Conservation (phyloP, 2,329 filamentous ascomycete species). For the Hypomyces perniciosus region DNA sequence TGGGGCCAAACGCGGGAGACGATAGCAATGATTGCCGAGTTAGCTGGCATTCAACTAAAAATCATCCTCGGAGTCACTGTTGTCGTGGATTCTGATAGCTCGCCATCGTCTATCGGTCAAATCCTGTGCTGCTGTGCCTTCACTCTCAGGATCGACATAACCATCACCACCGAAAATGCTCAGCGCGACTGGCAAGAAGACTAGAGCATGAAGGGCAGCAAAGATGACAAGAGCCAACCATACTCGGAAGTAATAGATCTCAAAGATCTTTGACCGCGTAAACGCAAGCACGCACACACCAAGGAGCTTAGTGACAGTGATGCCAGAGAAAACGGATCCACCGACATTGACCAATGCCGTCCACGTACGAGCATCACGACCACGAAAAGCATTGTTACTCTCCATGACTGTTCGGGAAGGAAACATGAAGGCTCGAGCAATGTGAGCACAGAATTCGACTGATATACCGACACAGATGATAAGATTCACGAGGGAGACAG, state of each 20-base stretch:
- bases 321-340: conserved; percentile 89
- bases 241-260: conserved; percentile 97
- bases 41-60: conserved; percentile 27
- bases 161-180: conserved; percentile 81
- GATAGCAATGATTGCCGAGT: background rate
- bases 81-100: conserved; percentile 68
- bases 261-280: conserved; percentile 95
- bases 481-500: conserved; percentile 89
- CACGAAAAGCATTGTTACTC: conserved; percentile 65
- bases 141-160: conserved; percentile 80
- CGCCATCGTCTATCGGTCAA: conserved; percentile 73
- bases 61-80: conserved; percentile 69
- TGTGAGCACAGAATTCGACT: conserved; percentile 96
- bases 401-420: conserved; percentile 79
- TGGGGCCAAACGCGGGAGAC: background rate
- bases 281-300: conserved; percentile 91
- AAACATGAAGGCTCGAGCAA: conserved; percentile 93
- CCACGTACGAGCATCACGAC: conserved; percentile 82
- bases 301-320: conserved; percentile 90
- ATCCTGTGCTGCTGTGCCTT: conserved; percentile 86
- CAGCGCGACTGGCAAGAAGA: conserved; percentile 86
- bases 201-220: conserved; percentile 78
- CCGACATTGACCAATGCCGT: conserved; percentile 92
- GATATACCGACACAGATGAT: conserved; percentile 96
- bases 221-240: conserved; percentile 91